Base-by-base conservation (phyloP, 768 basidiomycete species). In the Saitozyma sp. region DNA sequence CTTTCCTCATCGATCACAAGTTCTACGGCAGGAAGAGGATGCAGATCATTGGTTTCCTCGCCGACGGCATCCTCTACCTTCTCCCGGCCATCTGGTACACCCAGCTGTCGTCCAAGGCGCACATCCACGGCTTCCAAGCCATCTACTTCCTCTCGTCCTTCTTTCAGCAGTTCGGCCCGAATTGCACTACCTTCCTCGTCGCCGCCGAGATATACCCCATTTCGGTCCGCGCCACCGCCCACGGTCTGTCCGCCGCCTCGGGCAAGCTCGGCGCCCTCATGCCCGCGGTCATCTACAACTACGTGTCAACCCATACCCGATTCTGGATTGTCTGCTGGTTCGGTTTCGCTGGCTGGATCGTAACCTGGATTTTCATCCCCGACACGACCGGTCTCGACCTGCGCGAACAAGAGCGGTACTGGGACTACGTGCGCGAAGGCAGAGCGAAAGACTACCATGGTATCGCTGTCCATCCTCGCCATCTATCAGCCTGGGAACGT, bases 321-420 rank as follows among this genome's bases (percentile, higher is more conserved):
- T 80, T 81, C 71, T 78, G n/a, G n/a, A n/a, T n/a, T n/a, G n/a
- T n/a, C n/a, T n/a, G n/a, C n/a, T n/a, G n/a, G n/a, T n/a, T n/a
- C 70, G 80, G 78, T 50, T 74, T 80, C 20, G 66, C 68, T 58
- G 74, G 74, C 20, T 69, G 65, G 53, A 58, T 66, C 61, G 46
- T 75, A 61, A 75, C 72, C 58, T 29, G 48, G 53, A 42, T 77
- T 54, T 78, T 72, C 65, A 72, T 80, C 46, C 79, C 79, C 60
- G 81, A 81, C 58, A 81, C 79, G 4, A 82, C 81, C 17, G 81
- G 81, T 43, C 66, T 82, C n/a, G 81, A 82, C 61, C 71, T 82
- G 2, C 68, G 78, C 79, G n/a, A n/a, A n/a, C n/a, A n/a, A n/a
- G n/a, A n/a, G n/a, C n/a, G n/a, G n/a, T n/a, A n/a, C n/a, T n/a